Conservation (phyloP, 1,284 basidiomycete genomes). For the Lignosus rhinocerotis region DNA sequence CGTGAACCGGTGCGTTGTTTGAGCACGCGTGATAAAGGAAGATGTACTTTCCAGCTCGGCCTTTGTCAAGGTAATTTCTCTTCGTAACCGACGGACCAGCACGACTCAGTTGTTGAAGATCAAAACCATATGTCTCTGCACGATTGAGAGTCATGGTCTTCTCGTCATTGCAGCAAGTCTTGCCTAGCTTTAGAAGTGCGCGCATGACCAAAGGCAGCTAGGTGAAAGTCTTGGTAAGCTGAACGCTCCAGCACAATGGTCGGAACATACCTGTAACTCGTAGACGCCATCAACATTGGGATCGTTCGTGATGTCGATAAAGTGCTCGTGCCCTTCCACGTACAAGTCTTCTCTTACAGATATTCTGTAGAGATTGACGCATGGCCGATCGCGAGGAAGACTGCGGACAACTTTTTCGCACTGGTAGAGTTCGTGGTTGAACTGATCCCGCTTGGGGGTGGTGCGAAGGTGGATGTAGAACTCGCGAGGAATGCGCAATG, state of each 20-base stretch:
- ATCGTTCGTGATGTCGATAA: slow-evolving; percentile 90
- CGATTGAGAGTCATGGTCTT: slow-evolving; percentile 76
- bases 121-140: slow-evolving; percentile 84
- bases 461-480: slow-evolving; percentile 92
- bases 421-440: slow-evolving; percentile 70
- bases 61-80: slow-evolving; percentile 78
- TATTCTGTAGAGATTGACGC: slow-evolving; percentile 83
- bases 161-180: slow-evolving; percentile 75
- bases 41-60: slow-evolving; percentile 76
- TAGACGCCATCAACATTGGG: slow-evolving; percentile 96
- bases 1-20: slow-evolving; percentile 75
- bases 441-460: slow-evolving; percentile 59
- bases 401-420: slow-evolving; percentile 77
- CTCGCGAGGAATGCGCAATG: slow-evolving; percentile 85
- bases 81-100: slow-evolving; percentile 59
- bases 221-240: slow-evolving; percentile 6
- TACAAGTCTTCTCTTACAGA: slow-evolving; percentile 85
- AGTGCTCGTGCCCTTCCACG: slow-evolving; percentile 85
- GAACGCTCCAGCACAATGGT: neutral
- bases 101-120: slow-evolving; percentile 81
- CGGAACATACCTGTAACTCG: slow-evolving; percentile 75
- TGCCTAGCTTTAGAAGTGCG: slow-evolving; percentile 84
- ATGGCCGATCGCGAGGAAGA: slow-evolving; percentile 80
- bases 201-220: slow-evolving; percentile 87
- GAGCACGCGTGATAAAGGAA: slow-evolving; percentile 92